A percentile compares a stretch with the other conserved stretches of the same genome.
phyloP scores from a whole-genome alignment of 306 rosid species.

The Psophocarpus tetragonolobus region DNA sequence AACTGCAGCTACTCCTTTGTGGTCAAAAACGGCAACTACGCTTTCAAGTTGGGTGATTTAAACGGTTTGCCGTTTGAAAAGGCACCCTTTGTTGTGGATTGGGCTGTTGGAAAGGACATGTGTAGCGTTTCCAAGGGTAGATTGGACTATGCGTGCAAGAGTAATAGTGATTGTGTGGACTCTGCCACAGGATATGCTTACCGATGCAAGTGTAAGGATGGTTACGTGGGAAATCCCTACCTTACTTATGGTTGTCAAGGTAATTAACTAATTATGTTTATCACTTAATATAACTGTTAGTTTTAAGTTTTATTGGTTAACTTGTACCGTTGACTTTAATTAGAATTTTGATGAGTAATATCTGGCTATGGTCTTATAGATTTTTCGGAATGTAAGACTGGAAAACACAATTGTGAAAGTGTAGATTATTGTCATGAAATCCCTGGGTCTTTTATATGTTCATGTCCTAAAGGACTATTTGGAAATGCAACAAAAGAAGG shows the following conservation, averaged over 20 bases:
- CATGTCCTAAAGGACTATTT: not conserved
- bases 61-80: accelerated
- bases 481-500: not conserved
- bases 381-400: not conserved
- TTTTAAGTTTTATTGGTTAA: not conserved
- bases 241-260: not conserved
- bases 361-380: not conserved
- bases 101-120: slow-evolving; percentile 32
- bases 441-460: not conserved
- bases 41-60: not conserved
- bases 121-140: not conserved
- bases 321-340: not conserved
- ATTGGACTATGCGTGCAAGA: not conserved
- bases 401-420: not conserved
- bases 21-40: slow-evolving; percentile 20
- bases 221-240: not conserved
- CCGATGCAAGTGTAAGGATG: not conserved
- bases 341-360: too few species aligned
- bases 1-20: slow-evolving; percentile 25
- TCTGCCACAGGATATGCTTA: not conserved
- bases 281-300: not conserved
- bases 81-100: slow-evolving; percentile 36
- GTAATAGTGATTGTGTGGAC: not conserved
- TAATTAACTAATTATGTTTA: not conserved
- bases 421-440: not conserved